Evolutionary conservation across 176 grass and related monocot genomes (phyloP).

Genomic region (Lolium perenne): DNA sequence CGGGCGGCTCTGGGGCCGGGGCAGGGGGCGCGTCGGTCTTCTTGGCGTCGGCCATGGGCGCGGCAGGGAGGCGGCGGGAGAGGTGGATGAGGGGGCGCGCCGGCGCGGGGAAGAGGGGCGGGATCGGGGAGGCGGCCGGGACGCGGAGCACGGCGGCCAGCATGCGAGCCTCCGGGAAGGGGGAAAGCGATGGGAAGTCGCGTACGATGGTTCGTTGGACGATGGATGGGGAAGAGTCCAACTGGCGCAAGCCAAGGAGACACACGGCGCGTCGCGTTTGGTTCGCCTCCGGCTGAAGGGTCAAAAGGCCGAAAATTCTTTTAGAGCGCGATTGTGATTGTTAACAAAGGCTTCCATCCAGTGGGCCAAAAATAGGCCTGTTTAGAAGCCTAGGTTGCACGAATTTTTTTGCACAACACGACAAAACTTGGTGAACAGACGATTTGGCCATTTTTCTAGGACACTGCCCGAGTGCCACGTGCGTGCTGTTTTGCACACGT

Average conservation of each 20-base stretch:
- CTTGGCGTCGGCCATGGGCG: slow-evolving; percentile 56
- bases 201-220: not conserved
- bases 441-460: too few species aligned
- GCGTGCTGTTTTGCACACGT: too few species aligned
- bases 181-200: not conserved
- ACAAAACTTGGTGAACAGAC: too few species aligned
- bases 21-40: slow-evolving; percentile 33
- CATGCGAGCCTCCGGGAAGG: slow-evolving; percentile 31
- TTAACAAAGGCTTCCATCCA: too few species aligned
- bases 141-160: slow-evolving; percentile 51
- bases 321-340: too few species aligned
- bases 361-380: too few species aligned
- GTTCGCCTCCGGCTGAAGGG: not conserved
- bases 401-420: too few species aligned
- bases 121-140: slow-evolving; percentile 45
- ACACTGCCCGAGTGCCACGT: too few species aligned
- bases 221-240: slow-evolving; percentile 9
- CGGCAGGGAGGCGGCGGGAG: slow-evolving; percentile 13
- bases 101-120: slow-evolving; percentile 37
- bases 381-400: too few species aligned
- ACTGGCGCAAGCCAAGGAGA: not conserved
- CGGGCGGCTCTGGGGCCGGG: slow-evolving; percentile 56
- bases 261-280: not conserved
- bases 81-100: slow-evolving; percentile 35
- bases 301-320: not conserved